phyloP scores from a whole-genome alignment of 2,329 filamentous ascomycete species.

The Lachnum nothofagi region DNA sequence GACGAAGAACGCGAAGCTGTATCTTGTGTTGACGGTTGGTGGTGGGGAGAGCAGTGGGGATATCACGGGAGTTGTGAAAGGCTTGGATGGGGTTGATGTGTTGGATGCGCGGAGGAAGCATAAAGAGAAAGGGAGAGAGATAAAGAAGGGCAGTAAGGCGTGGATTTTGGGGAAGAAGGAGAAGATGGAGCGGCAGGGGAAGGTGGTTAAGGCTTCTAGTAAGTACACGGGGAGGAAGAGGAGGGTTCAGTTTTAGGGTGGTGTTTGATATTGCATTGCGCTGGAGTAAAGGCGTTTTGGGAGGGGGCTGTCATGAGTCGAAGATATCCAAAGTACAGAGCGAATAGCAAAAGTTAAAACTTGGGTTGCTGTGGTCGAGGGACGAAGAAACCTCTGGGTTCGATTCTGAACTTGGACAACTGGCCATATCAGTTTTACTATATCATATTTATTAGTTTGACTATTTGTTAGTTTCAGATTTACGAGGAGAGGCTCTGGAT shows the following conservation, averaged over 20 bases:
- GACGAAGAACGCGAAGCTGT: conserved; percentile 96
- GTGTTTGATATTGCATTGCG: conserved; percentile 19
- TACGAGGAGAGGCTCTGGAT: no score
- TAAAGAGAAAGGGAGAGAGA: conserved; percentile 44
- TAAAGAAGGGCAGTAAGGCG: conserved; percentile 76
- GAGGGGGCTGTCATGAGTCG: conserved; percentile 10
- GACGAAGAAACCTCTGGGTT: no score
- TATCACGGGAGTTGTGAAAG: conserved; percentile 83
- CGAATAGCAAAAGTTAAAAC: not conserved
- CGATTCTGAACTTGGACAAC: no score
- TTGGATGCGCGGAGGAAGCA: conserved; percentile 60
- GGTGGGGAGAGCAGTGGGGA: conserved; percentile 59
- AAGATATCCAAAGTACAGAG: conserved; percentile 13
- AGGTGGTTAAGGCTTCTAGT: conserved; percentile 83
- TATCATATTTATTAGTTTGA: no score
- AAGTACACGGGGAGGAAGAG: conserved; percentile 94
- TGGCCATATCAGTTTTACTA: no score
- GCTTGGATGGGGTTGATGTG: conserved; percentile 84
- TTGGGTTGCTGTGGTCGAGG: no score
- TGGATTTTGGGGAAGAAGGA: conserved; percentile 86
- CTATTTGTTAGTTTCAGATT: no score
- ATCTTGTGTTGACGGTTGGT: conserved; percentile 88
- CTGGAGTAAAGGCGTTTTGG: conserved; percentile 28
- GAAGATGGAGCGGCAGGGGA: conserved; percentile 91
- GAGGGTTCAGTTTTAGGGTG: conserved; percentile 63